Evolutionary conservation across 805 yeast genomes (phyloP).

Genomic region (Lachancea sp.): DNA sequence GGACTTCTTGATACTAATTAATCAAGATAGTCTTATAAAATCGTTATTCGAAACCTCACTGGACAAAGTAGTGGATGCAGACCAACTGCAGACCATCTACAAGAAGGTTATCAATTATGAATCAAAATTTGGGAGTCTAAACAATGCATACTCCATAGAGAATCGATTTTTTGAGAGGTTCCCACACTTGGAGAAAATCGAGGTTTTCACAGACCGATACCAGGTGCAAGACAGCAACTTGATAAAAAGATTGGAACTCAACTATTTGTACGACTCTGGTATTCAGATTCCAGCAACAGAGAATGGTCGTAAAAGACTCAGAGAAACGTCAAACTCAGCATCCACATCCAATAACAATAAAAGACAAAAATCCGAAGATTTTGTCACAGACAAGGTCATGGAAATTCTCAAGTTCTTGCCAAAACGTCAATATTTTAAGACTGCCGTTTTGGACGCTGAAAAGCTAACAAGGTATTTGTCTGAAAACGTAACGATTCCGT

Average conservation of each 20-base stretch:
- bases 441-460: conserved; percentile 27
- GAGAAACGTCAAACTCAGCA: not conserved
- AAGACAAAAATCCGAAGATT: conserved; percentile 6
- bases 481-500: conserved; percentile 28
- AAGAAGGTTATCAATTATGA: conserved; percentile 63
- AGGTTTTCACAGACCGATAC: conserved; percentile 35
- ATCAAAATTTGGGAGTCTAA: conserved; percentile 60
- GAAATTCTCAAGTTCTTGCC: conserved; percentile 27
- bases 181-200: conserved; percentile 45
- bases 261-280: conserved; percentile 16
- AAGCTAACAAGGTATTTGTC: conserved; percentile 25
- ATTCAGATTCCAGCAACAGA: not conserved
- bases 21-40: conserved; percentile 69
- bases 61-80: conserved; percentile 36
- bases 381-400: conserved; percentile 24
- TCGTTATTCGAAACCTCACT: conserved; percentile 76
- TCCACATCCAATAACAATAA: not conserved
- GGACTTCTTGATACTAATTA: conserved; percentile 59
- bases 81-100: conserved; percentile 42
- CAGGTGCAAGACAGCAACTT: conserved; percentile 32
- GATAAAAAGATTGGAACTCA: conserved; percentile 31
- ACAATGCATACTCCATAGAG: conserved; percentile 60
- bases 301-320: conserved; percentile 3
- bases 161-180: conserved; percentile 58
- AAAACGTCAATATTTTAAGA: conserved; percentile 31